phyloP scores from a whole-genome alignment of 2,329 filamentous ascomycete species.

The Coniochaeta prunicola region DNA sequence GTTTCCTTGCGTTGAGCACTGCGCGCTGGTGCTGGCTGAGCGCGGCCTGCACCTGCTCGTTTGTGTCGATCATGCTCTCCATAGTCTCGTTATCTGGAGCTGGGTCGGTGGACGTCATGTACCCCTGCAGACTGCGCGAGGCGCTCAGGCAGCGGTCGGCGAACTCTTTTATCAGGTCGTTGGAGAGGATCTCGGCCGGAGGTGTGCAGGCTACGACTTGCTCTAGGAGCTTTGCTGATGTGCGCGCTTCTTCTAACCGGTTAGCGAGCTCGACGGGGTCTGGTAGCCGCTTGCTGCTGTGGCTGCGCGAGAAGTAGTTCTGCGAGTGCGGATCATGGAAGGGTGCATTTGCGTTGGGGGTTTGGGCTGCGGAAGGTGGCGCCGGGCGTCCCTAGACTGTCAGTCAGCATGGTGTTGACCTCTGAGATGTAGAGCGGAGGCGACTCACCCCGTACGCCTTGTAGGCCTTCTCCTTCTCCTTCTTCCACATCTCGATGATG shows the following conservation, averaged over 20 bases:
- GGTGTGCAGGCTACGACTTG: slow-evolving; percentile 87
- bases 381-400: slow-evolving; percentile 15
- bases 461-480: slow-evolving; percentile 65
- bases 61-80: slow-evolving; percentile 87
- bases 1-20: slow-evolving; percentile 55
- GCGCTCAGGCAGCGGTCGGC: slow-evolving; percentile 77
- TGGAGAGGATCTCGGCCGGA: slow-evolving; percentile 63
- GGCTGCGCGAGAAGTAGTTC: slow-evolving; percentile 50
- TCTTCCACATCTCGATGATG: slow-evolving; percentile 82
- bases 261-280: slow-evolving; percentile 69
- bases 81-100: slow-evolving; percentile 88
- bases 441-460: slow-evolving; percentile 42
- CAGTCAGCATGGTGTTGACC: slow-evolving; percentile 6
- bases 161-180: slow-evolving; percentile 92
- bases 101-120: slow-evolving; percentile 75
- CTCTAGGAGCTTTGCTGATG: slow-evolving; percentile 83
- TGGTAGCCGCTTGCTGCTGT: slow-evolving; percentile 45
- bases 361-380: slow-evolving; percentile 11
- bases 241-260: slow-evolving; percentile 82
- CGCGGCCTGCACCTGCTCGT: slow-evolving; percentile 79
- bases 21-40: slow-evolving; percentile 80
- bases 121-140: slow-evolving; percentile 73
- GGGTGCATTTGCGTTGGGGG: slow-evolving; percentile 27
- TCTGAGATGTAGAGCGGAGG: slow-evolving; percentile 3
- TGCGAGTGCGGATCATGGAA: slow-evolving; percentile 31